These are phyloP conservation scores for Teunomyces aglyptinius DNA, from an alignment of 805 yeast species.

Conservation along the genomic window DNA sequence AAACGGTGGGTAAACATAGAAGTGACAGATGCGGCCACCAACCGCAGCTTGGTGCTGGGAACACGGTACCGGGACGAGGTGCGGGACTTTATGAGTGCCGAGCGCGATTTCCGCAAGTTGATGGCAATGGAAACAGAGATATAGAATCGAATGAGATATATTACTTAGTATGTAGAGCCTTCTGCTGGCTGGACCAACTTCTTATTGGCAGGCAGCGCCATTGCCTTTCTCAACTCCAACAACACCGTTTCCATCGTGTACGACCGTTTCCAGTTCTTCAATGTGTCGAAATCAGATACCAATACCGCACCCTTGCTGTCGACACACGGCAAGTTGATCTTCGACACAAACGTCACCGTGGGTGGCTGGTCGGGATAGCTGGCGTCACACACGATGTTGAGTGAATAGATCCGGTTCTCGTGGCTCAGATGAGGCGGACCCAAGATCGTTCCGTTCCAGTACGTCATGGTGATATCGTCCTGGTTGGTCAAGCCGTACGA, in stretches of 20 bases:
- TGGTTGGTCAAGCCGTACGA: constrained; percentile 90
- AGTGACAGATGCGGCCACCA: constrained; percentile 33
- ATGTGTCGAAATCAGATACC: constrained; percentile 53
- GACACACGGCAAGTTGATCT: constrained; percentile 91
- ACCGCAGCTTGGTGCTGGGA: constrained; percentile 23
- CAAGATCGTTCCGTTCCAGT: constrained; percentile 96
- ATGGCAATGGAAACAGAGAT: constrained; percentile 22
- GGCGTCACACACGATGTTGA: constrained; percentile 77
- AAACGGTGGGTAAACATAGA: constrained; percentile 41
- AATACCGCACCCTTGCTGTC: constrained; percentile 56
- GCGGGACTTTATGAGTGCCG: constrained; percentile 36
- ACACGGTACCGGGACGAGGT: constrained; percentile 25
- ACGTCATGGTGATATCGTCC: constrained; percentile 88
- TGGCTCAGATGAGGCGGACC: constrained; percentile 94
- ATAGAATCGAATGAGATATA: not conserved
- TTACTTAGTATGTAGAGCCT: constrained; percentile 59
- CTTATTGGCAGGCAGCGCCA: constrained; percentile 82
- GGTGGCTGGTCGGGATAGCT: constrained; percentile 92
- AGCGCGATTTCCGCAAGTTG: constrained; percentile 33
- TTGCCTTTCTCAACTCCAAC: constrained; percentile 76
- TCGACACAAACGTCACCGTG: constrained; percentile 70
- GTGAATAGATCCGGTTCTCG: constrained; percentile 88
- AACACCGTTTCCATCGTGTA: constrained; percentile 92
- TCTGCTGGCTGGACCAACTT: constrained; percentile 90
- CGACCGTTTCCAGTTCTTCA: constrained; percentile 84